Evolutionary conservation across 495 filamentous ascomycete species (phyloP).

Genomic region (Trichoderma asperelloides): DNA sequence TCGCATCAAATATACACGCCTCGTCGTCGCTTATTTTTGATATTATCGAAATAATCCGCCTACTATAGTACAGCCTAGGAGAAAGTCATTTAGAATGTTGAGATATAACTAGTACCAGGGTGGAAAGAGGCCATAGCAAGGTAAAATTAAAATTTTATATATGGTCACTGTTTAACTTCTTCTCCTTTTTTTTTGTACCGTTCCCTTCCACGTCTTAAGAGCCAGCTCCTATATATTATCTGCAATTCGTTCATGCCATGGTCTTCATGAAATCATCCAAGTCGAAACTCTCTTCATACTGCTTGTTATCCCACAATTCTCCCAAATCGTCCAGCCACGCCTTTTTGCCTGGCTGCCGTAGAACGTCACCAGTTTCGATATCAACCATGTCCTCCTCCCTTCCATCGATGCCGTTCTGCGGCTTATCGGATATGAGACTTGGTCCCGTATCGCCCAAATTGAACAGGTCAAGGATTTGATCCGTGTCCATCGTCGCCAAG

Average conservation of each 20-base stretch:
- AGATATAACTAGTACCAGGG: too few relatives aligned
- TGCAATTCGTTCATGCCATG: slow-evolving; percentile 50
- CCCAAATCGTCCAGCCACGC: slow-evolving; percentile 88
- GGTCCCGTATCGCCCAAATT: slow-evolving; percentile 74
- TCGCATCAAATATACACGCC: too few relatives aligned
- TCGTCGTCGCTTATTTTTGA: too few relatives aligned
- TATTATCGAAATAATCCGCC: too few relatives aligned
- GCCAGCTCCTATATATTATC: not conserved
- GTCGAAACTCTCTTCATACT: slow-evolving; percentile 96
- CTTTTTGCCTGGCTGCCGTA: slow-evolving; percentile 87
- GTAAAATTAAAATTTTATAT: not conserved
- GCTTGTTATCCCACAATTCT: slow-evolving; percentile 91
- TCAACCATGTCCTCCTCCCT: slow-evolving; percentile 92
- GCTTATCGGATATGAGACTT: slow-evolving; percentile 50
- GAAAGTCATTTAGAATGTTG: not conserved
- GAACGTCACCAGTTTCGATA: slow-evolving; percentile 75
- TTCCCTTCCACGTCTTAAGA: not conserved
- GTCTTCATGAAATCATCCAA: slow-evolving; percentile 83
- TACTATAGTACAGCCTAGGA: not conserved
- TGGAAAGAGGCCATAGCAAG: too few relatives aligned
- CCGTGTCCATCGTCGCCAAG: slow-evolving; percentile 89
- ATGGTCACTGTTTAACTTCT: not conserved
- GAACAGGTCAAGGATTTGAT: slow-evolving; percentile 95
- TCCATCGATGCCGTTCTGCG: slow-evolving; percentile 41
- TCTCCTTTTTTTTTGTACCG: not conserved